Evolutionary conservation across 1,139 yeast species (phyloP).

Genomic region (Suhomyces guaymorum): DNA sequence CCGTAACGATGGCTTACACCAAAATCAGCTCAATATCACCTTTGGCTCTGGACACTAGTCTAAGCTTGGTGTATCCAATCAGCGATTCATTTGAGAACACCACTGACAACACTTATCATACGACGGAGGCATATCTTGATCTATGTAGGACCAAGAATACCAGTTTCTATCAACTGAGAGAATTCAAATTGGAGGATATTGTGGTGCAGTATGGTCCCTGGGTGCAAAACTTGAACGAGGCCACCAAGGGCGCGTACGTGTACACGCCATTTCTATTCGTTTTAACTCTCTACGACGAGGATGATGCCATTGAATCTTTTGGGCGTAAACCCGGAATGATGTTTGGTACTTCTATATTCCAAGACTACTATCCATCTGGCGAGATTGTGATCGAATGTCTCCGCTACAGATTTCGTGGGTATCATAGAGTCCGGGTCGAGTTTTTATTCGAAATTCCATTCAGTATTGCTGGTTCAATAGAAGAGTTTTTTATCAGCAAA

Average conservation of each 20-base stretch:
- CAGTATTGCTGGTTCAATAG: slow-evolving; percentile 12
- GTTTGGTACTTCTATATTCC: slow-evolving; percentile 14
- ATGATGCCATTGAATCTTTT: not conserved
- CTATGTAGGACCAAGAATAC: slow-evolving; percentile 9
- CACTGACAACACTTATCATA: not conserved
- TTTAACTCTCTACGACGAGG: slow-evolving; percentile 9
- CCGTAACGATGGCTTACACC: slow-evolving; percentile 9
- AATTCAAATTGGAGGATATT: slow-evolving; percentile 11
- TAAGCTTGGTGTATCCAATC: too few species aligned
- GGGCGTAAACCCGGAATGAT: slow-evolving; percentile 13
- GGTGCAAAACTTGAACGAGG: slow-evolving; percentile 14
- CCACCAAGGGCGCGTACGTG: slow-evolving; percentile 12
- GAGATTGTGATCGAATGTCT: slow-evolving; percentile 18
- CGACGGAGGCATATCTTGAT: slow-evolving; percentile 10
- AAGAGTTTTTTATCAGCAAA: slow-evolving; percentile 11
- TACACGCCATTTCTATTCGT: slow-evolving; percentile 12
- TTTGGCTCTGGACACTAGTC: slow-evolving; percentile 4
- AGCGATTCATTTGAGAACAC: too few species aligned
- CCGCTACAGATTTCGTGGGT: slow-evolving; percentile 13
- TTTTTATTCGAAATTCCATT: slow-evolving; percentile 13
- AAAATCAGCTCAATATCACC: slow-evolving; percentile 4
- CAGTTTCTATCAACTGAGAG: slow-evolving; percentile 10
- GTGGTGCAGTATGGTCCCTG: slow-evolving; percentile 16
- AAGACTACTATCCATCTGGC: slow-evolving; percentile 16
- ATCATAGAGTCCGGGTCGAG: slow-evolving; percentile 11